Evolutionary conservation across 495 filamentous ascomycete species (phyloP).

Genomic region (Talaromyces stipitatus): DNA sequence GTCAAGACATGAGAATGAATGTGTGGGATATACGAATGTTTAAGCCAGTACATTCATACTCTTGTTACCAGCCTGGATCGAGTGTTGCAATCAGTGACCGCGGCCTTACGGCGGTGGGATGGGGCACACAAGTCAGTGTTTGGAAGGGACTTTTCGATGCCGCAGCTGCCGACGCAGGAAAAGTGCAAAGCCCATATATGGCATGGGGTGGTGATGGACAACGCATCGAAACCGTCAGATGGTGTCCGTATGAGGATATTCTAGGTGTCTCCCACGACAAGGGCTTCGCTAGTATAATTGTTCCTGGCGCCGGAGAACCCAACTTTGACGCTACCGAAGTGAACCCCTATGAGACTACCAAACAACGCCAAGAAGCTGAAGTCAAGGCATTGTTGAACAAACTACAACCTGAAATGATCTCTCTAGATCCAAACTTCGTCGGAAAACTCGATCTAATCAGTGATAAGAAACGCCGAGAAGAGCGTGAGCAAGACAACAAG

Average conservation of each 20-base stretch:
- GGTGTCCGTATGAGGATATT: conserved; percentile 94
- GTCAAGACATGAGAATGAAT: conserved; percentile 84
- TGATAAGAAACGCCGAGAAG: conserved; percentile 61
- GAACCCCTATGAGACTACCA: conserved; percentile 94
- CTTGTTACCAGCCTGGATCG: conserved; percentile 76
- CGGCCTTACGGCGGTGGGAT: conserved; percentile 78
- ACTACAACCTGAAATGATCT: conserved; percentile 94
- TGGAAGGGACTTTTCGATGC: conserved; percentile 81
- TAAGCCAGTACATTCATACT: conserved; percentile 85
- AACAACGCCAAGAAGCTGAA: conserved; percentile 90
- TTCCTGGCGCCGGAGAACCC: conserved; percentile 90
- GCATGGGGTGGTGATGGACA: conserved; percentile 83
- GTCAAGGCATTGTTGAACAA: conserved; percentile 86
- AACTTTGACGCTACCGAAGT: conserved; percentile 92
- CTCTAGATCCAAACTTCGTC: conserved; percentile 81
- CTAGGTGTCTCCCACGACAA: conserved; percentile 76
- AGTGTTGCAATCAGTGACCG: conserved; percentile 83
- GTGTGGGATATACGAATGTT: conserved; percentile 97
- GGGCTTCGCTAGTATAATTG: conserved; percentile 81
- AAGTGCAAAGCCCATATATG: conserved; percentile 87
- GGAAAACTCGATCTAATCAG: conserved; percentile 75
- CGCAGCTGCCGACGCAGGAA: conserved; percentile 61
- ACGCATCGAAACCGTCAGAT: conserved; percentile 69
- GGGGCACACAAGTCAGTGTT: conserved; percentile 81
- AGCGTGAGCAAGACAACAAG: conserved; percentile 67